Base-by-base conservation (phyloP, 2,329 filamentous ascomycete genomes). In the Monosporascus sp. region DNA sequence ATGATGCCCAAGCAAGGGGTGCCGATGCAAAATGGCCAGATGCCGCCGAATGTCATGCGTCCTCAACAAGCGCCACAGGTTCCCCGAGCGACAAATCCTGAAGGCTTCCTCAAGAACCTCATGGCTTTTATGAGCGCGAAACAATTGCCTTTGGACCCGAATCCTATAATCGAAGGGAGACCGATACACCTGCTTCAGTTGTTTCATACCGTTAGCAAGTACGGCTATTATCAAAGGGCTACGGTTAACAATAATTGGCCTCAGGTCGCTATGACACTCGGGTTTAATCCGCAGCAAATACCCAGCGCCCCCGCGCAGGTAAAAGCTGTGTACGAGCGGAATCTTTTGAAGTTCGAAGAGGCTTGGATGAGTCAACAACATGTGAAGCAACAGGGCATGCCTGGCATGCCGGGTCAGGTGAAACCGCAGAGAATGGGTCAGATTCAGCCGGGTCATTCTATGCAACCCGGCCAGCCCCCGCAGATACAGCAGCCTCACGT, bases 291-390 rank as follows among this genome's bases (percentile, higher is more conserved):
- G 0, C 77, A 79, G 50, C 86, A 89, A 58, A 73, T 82, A 52
- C 87, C 86, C 1, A 80, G 77, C 9, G 90, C 89, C 0, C 78
- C 84, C 2, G 79, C 82, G 54, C 85, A 94, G 60, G 69, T 97
- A 60, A 84, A 85, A 61, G 78, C 80, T 27, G 79, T 89, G 7
- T 96, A 94, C 69, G 86, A 91, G 62, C 79, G 82, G 37, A 91
- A 92, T 60, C 73, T 97, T 6, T 73, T 81, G 26, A 81, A 85
- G 35, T 97, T 96, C 59, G 92, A 97, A 67, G 82, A 86, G 55
- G 81, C 80, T 2, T 88, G 81, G 74, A 65, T 79, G 37, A 76
- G 74, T 26, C 74, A 77, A 44, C 74, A 77, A 44, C 77, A 78
- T 61, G 77, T 80, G 66, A 73, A 78, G 50, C 78, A 83, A 56